Conservation (phyloP, 2,329 filamentous ascomycete species). For the Sporothrix inflata region DNA sequence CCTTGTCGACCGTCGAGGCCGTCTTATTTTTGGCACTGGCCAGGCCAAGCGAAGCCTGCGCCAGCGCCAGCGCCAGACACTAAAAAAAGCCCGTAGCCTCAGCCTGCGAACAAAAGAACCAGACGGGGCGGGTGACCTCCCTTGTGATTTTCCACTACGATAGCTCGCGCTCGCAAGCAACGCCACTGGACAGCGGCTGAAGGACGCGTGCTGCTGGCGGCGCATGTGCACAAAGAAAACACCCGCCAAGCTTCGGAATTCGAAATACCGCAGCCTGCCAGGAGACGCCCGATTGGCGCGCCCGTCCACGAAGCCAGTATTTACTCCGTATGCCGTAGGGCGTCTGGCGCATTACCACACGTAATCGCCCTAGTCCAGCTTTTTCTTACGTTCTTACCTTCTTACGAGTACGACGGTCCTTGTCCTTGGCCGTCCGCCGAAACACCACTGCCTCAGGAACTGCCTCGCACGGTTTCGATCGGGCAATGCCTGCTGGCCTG, state of each 20-base stretch:
- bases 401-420: background rate
- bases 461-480: conserved; percentile 30
- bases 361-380: conserved; percentile 8
- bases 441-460: conserved; percentile 29
- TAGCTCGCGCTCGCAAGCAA: background rate
- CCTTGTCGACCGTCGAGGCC: background rate
- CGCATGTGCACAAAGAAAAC: conserved; percentile 13
- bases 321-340: too few relatives aligned
- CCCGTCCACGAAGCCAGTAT: too few relatives aligned
- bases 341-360: background rate
- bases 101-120: background rate
- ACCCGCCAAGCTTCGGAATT: too few relatives aligned
- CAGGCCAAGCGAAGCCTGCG: background rate
- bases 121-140: background rate
- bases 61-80: background rate
- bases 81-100: background rate
- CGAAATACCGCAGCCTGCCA: background rate
- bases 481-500: conserved; percentile 21
- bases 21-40: conserved; percentile 15
- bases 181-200: conserved; percentile 6
- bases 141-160: background rate
- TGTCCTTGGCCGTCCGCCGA: conserved; percentile 17
- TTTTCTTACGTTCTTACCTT: too few relatives aligned
- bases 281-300: background rate
- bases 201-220: background rate